Base-by-base conservation (phyloP, 176 grass and related monocot genomes). In the Oryza meyeriana region DNA sequence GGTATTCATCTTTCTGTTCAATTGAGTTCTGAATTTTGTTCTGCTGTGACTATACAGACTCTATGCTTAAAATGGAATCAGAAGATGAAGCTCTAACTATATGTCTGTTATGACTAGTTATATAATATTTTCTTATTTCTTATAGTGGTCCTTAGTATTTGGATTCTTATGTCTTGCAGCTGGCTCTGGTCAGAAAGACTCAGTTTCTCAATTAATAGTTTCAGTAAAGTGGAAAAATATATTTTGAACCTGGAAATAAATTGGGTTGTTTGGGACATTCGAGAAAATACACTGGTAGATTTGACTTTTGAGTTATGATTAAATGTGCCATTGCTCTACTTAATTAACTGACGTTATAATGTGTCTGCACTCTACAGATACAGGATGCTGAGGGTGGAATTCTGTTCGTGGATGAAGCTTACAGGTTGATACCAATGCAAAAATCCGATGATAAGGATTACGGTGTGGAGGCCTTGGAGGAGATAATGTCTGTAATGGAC, bases 401-500 rank as follows among this genome's bases (percentile, higher is more conserved):
- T 86, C 79, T 98, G 61, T 95, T 99, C 5, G 93, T 99, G 11
- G 96, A 99, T 68, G 96, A 99, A 91, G 96, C 96, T 77, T 99
- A 99, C 65, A 93, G 96, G 80, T 85, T 99, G 83, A 91, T 99
- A 84, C 93, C 91, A 57, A 87, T 79, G 81, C 94, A 97, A 80
- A 93, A 93, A 86, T 77, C 95, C 0, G 87, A 99, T 66, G 96
- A 95, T 78, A 99, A 95, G 87, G 96, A 99, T 80, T 99, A 99
- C 75, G 96, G 96, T 77, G 64, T 99, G 78, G 96, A 99, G 81
- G 96, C 96, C 48, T 71, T 99, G 81, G 96, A 99, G 89, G 96
- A 99, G 83, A 99, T 99, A 65, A 99, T 99, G 93, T 95, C 93
- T 18, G 87, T 99, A 35, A 99, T 99, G 96, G 96, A 99, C 74